Percentiles rank a stretch among this genome's conserved stretches.
These are phyloP conservation scores for Nigrospora oryzae DNA, from an alignment of 2,329 filamentous ascomycete species.

Conservation along the genomic window DNA sequence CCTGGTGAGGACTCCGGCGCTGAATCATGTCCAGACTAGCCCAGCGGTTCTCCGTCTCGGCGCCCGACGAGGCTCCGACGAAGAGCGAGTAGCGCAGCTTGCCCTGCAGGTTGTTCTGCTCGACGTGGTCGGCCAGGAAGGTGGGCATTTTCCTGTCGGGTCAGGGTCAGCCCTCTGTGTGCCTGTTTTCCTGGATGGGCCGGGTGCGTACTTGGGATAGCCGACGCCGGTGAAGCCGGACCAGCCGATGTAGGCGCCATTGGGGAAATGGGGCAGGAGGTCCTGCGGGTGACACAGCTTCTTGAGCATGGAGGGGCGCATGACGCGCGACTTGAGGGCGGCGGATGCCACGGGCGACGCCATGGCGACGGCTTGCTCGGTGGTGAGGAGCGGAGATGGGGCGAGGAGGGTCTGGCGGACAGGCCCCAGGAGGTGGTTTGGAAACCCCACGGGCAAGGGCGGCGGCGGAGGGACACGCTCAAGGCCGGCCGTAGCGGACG, in stretches of 20 bases:
- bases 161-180: slow-evolving; percentile 4
- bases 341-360: slow-evolving; percentile 54
- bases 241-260: slow-evolving; percentile 85
- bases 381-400: not conserved
- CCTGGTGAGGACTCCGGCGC: slow-evolving; percentile 75
- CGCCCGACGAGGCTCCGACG: slow-evolving; percentile 81
- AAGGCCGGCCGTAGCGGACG: not conserved
- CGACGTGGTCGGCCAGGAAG: slow-evolving; percentile 79
- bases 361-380: slow-evolving; percentile 21
- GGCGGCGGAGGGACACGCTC: not conserved
- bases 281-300: slow-evolving; percentile 77
- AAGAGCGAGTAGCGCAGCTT: slow-evolving; percentile 81
- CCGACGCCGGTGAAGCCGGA: slow-evolving; percentile 85
- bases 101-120: slow-evolving; percentile 76
- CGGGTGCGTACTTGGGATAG: slow-evolving; percentile 65
- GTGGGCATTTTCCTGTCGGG: slow-evolving; percentile 69
- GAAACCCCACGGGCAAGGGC: not conserved
- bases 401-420: not conserved
- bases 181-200: not conserved
- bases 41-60: slow-evolving; percentile 89
- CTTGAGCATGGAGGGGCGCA: slow-evolving; percentile 67
- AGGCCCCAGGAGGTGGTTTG: not conserved
- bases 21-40: slow-evolving; percentile 87
- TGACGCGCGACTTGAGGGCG: slow-evolving; percentile 66
- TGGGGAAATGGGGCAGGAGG: slow-evolving; percentile 70